Conservation (phyloP, 352 stramenopile species). For the Phytophthora pisi region DNA sequence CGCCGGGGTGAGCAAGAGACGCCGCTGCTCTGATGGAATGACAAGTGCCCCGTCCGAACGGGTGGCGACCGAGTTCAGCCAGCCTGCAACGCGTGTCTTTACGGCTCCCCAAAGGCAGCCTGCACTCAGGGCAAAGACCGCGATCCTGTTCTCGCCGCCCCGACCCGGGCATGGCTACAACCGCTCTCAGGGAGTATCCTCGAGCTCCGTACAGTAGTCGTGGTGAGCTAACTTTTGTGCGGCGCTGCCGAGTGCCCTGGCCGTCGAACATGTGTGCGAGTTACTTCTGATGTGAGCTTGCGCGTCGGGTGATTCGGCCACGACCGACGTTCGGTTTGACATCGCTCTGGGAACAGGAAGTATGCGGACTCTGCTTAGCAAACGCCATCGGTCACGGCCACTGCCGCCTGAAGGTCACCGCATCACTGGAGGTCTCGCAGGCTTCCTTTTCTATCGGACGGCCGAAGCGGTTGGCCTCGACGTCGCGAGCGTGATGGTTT, state of each 20-base stretch:
- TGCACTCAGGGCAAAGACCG: not conserved
- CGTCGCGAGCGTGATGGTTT: not conserved
- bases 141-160: not conserved
- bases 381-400: not conserved
- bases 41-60: constrained; percentile 16
- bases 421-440: constrained; percentile 10
- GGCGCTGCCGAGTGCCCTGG: not conserved
- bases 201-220: not conserved
- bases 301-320: constrained; percentile 26
- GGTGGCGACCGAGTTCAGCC: constrained; percentile 1
- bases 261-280: constrained; percentile 19
- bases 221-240: not conserved
- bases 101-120: not conserved
- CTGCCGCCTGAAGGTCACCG: constrained; percentile 3
- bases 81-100: constrained; percentile 16
- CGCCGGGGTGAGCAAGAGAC: constrained; percentile 26
- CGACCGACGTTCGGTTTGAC: constrained; percentile 28
- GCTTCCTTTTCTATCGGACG: constrained; percentile 30
- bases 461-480: constrained; percentile 12
- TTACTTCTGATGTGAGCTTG: constrained; percentile 17
- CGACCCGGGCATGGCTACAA: too few relatives aligned
- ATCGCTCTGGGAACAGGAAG: constrained; percentile 1
- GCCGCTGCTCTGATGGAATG: not conserved
- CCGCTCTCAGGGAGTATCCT: too few relatives aligned
- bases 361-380: constrained; percentile 7